Evolutionary conservation across 495 filamentous ascomycete genomes (phyloP), one percentile per base, ranked within the genome.

Genomic region (Xylaria scruposa): DNA sequence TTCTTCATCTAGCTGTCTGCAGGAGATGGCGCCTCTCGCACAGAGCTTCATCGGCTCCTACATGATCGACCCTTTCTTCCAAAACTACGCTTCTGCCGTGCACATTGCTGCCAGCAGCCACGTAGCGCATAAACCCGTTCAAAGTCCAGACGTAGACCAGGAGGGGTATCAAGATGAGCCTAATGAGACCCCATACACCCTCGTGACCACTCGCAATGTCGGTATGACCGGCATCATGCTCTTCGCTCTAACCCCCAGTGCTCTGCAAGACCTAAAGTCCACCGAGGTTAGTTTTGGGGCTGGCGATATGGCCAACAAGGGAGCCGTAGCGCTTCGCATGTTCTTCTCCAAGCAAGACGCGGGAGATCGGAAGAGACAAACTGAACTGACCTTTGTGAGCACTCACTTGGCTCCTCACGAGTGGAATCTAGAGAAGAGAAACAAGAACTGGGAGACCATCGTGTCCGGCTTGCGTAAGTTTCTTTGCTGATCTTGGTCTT

Each of bases 361-460:
- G 29, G 66, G 69, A 24, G 72, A 72, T 12, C 65, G 62, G 59
- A 73, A 38, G 65, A 64, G 51, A 26, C 59, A 70, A 13, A 83
- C 89, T 1, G 89, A 92, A 73, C 79, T 98, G 53, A 97, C 93
- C 1, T 93, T 97, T 70, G 89, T 97, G 13, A 90, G 93, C 21
- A 92, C 94, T n/a, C 96, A 99, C 80, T 84, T 98, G 56, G 94
- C 95, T 3, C 90, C 94, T 2, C 92, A 93, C 88, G 96, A 98
- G 77, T 82, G 88, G 78, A 90, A 87, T 13, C 77, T 92, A 42
- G 81, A 88, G 71, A 87, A 88, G 58, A 82, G 96, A 36, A 98
- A 99, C 77, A 80, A 86, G 70, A 93, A 98, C 76, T 99, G 95
- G 95, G 88, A 88, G 75, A 88, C 83, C 67, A 94, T 98, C 59